Evolutionary conservation across 108 stramenopile species (phyloP).

Genomic region (Nitzschia inconspicua): DNA sequence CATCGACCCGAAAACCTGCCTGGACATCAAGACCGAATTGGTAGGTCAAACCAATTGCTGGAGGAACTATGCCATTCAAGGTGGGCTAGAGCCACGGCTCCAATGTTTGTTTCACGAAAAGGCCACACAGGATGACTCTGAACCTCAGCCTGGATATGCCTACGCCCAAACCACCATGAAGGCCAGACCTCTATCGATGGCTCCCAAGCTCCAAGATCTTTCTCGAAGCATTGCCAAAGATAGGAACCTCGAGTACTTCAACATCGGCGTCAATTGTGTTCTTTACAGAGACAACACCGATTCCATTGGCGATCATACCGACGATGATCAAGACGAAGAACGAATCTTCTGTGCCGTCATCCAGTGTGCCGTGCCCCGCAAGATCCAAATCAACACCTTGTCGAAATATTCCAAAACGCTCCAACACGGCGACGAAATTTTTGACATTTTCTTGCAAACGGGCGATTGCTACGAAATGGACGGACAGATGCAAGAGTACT

Average conservation of each 20-base stretch:
- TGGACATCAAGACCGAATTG: constrained; percentile 3
- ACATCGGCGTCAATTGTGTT: constrained; percentile 48
- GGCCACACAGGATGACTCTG: constrained; percentile 7
- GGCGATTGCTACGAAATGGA: constrained; percentile 65
- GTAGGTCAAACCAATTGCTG: neutral
- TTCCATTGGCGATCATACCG: constrained; percentile 56
- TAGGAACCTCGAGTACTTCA: constrained; percentile 19
- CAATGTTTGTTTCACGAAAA: constrained; percentile 29
- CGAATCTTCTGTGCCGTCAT: constrained; percentile 5
- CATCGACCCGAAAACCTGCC: neutral
- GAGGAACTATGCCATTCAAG: constrained; percentile 29
- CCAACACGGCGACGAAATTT: constrained; percentile 23
- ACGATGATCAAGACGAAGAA: constrained; percentile 50
- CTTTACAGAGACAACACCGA: constrained; percentile 48
- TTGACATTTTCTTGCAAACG: constrained; percentile 34
- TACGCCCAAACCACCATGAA: constrained; percentile 32
- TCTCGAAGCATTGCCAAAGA: constrained; percentile 4
- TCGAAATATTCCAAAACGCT: neutral
- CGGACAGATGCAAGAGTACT: constrained; percentile 41
- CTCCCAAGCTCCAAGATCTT: constrained; percentile 15
- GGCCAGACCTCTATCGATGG: constrained; percentile 9
- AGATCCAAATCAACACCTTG: neutral
- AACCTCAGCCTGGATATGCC: constrained; percentile 23
- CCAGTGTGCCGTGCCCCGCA: neutral
- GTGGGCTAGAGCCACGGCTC: constrained; percentile 18